Percentiles rank a stretch among this genome's conserved stretches.
phyloP scores from a whole-genome alignment of 2,329 filamentous ascomycete genomes.

The Colletotrichum sp. region DNA sequence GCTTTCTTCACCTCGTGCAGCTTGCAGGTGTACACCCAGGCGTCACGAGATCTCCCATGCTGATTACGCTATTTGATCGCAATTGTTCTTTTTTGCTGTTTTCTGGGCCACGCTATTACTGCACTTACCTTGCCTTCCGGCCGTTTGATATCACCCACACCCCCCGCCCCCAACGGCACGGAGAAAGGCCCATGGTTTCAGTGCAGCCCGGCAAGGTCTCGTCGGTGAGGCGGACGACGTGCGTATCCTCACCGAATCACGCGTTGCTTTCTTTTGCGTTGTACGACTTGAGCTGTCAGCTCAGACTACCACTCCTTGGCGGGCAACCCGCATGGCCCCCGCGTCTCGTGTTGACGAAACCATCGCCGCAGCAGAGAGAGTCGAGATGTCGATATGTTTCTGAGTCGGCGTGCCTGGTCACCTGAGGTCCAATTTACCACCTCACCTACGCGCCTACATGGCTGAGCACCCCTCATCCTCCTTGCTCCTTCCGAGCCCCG shows the following conservation, averaged over 20 bases:
- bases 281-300: conserved; percentile 17
- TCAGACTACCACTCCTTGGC: background rate
- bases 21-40: background rate
- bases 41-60: conserved; percentile 5
- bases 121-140: background rate
- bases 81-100: background rate
- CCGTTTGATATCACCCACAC: background rate
- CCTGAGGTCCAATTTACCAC: background rate
- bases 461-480: background rate
- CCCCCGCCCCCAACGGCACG: background rate
- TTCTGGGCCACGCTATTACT: background rate
- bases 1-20: conserved; percentile 17
- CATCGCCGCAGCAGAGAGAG: background rate
- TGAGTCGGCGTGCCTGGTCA: background rate
- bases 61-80: conserved; percentile 1
- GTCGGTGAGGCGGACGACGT: conserved; percentile 16
- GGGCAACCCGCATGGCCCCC: conserved; percentile 9
- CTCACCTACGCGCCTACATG: background rate
- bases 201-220: background rate
- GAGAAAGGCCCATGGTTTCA: background rate
- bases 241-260: conserved; percentile 14
- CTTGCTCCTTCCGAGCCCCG: background rate
- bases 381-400: background rate
- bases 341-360: conserved; percentile 17
- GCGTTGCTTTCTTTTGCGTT: background rate